Evolutionary conservation across 129 eudicot species (phyloP).

Genomic region (carrot (Daucus carota)): DNA sequence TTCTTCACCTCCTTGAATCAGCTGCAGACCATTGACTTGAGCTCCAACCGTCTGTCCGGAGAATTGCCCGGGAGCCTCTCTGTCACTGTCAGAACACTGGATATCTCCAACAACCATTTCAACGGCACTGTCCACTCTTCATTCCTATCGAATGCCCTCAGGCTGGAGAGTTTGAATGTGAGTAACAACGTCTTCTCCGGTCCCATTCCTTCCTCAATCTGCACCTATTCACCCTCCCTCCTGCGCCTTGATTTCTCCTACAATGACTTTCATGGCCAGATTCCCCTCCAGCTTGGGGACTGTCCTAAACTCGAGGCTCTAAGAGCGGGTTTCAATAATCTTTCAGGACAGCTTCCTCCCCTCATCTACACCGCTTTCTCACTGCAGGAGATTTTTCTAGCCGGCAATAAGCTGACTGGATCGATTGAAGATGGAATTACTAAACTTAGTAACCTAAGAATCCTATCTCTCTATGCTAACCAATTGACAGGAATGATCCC

Average conservation of each 20-base stretch:
- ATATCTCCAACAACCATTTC: constrained; percentile 54
- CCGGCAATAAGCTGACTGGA: constrained; percentile 40
- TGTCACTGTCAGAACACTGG: constrained; percentile 18
- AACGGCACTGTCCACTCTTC: constrained; percentile 27
- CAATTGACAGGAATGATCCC: constrained; percentile 40
- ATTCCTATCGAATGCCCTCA: constrained; percentile 9
- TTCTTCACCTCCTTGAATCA: constrained; percentile 10
- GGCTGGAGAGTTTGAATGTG: constrained; percentile 30
- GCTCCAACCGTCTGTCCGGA: constrained; percentile 39
- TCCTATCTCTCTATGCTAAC: constrained; percentile 36
- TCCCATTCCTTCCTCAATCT: constrained; percentile 35
- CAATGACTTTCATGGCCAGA: constrained; percentile 30
- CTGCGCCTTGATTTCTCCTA: constrained; percentile 34
- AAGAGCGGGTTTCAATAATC: constrained; percentile 43
- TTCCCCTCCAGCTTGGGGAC: constrained; percentile 30
- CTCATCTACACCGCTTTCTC: constrained; percentile 22
- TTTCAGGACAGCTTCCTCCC: constrained; percentile 35
- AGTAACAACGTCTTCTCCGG: constrained; percentile 51
- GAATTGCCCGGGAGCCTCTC: constrained; percentile 17
- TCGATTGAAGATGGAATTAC: constrained; percentile 22
- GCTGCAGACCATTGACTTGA: constrained; percentile 30
- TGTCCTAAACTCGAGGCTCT: constrained; percentile 32
- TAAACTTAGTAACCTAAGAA: constrained; percentile 36
- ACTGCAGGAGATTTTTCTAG: constrained; percentile 34
- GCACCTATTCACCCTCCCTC: constrained; percentile 34